Evolutionary conservation across 2,329 filamentous ascomycete species (phyloP).

Genomic region (Cordyceps fumosorosea): DNA sequence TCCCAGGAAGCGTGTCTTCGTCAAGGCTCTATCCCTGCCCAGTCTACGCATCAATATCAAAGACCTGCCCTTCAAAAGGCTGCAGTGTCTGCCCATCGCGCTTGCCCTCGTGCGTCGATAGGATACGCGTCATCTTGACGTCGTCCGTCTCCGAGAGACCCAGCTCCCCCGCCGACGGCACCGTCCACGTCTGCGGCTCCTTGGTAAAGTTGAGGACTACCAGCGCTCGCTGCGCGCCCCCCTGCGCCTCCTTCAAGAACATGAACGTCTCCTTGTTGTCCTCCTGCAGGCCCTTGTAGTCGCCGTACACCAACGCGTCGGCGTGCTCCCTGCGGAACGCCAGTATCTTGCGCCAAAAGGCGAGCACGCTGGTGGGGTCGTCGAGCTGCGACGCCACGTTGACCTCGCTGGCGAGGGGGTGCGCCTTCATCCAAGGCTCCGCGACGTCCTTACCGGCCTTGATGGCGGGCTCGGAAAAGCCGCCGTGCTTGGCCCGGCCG

Average conservation of each 20-base stretch:
- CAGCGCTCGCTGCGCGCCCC: constrained; percentile 19
- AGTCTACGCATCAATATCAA: constrained; percentile 15
- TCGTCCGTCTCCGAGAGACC: constrained; percentile 10
- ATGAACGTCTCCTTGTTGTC: constrained; percentile 22
- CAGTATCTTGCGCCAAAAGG: constrained; percentile 27
- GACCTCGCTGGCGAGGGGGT: constrained; percentile 30
- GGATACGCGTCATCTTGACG: constrained; percentile 20
- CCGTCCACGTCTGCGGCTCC: constrained; percentile 21
- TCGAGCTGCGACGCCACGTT: constrained; percentile 51
- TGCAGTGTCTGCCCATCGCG: constrained; percentile 15
- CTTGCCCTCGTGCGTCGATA: constrained; percentile 23
- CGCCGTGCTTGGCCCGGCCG: constrained; percentile 24
- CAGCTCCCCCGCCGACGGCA: constrained; percentile 20
- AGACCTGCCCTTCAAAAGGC: constrained; percentile 28
- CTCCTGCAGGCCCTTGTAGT: constrained; percentile 22
- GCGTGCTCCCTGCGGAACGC: constrained; percentile 25
- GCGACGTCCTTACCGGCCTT: constrained; percentile 20
- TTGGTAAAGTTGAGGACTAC: constrained; percentile 28
- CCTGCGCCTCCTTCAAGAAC: constrained; percentile 26
- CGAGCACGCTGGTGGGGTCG: constrained; percentile 29
- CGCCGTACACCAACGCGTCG: constrained; percentile 29
- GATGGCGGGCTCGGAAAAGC: constrained; percentile 32
- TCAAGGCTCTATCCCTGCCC: no score
- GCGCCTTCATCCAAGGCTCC: constrained; percentile 29
- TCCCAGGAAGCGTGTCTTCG: no score